phyloP scores from a whole-genome alignment of 73 alveolate genomes.

The Blepharisma stoltei region DNA sequence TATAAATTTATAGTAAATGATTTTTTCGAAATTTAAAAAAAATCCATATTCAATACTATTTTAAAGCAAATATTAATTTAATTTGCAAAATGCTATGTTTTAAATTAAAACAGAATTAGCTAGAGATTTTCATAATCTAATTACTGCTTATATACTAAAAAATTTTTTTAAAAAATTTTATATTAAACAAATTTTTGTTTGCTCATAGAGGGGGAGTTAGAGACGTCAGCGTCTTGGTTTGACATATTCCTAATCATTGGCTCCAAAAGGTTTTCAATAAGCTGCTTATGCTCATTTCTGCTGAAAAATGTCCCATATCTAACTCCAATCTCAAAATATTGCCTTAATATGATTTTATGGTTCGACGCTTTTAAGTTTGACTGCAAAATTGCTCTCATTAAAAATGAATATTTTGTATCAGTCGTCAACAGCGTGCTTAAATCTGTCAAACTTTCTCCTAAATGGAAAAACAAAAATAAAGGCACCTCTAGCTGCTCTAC shows the following conservation, averaged over 20 bases:
- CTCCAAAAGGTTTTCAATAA: not conserved
- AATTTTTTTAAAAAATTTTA: no score
- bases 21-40: no score
- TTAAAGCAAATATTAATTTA: no score
- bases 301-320: conserved; percentile 4
- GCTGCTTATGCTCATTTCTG: not conserved
- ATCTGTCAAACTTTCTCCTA: not conserved
- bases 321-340: not conserved
- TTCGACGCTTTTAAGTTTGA: not conserved
- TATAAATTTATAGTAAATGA: no score
- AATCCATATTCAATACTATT: no score
- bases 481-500: not conserved
- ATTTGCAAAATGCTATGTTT: no score
- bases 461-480: not conserved
- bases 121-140: no score
- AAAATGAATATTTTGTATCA: not conserved
- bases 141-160: no score
- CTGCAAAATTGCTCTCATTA: not conserved
- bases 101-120: no score
- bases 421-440: conserved; percentile 3
- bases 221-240: not conserved
- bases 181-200: no score
- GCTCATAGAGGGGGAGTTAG: no score
- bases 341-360: not conserved
- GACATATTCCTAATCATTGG: not conserved